These are phyloP conservation scores for Vitis labrusca DNA, from an alignment of 164 flowering plant genomes.

Conservation along the genomic window DNA sequence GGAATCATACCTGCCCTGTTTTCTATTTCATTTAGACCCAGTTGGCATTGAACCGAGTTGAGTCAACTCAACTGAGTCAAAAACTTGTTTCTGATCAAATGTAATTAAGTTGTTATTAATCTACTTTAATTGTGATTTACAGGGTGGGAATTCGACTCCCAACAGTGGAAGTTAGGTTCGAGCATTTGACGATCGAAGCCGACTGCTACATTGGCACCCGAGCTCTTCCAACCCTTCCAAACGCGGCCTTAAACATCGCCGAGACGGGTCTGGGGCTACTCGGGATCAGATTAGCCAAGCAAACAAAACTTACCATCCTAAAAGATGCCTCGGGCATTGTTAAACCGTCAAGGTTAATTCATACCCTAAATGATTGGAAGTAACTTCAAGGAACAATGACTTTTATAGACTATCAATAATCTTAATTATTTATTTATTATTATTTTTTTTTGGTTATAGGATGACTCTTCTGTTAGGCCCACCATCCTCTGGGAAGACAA, in stretches of 20 bases:
- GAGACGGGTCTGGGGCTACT: conserved; percentile 57
- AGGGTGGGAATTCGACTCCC: conserved; percentile 86
- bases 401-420: too few relatives aligned
- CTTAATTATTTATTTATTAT: too few relatives aligned
- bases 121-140: conserved; percentile 10
- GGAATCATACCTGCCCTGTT: too few relatives aligned
- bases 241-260: conserved; percentile 52
- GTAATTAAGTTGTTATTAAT: neutral
- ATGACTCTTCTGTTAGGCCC: conserved; percentile 89
- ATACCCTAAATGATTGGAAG: neutral
- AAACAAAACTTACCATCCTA: conserved; percentile 72
- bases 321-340: conserved; percentile 79
- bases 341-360: conserved; percentile 73
- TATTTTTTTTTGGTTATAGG: conserved; percentile 45
- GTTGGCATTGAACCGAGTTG: too few relatives aligned
- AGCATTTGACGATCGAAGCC: conserved; percentile 72
- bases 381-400: too few relatives aligned
- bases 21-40: too few relatives aligned
- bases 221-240: conserved; percentile 77
- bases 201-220: conserved; percentile 66
- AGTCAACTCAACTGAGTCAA: too few relatives aligned
- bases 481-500: conserved; percentile 91
- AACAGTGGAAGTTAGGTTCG: conserved; percentile 79
- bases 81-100: too few relatives aligned
- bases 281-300: conserved; percentile 63